Base-by-base conservation (phyloP, 148 eudicot species). In the Gaultheria prostrata region DNA sequence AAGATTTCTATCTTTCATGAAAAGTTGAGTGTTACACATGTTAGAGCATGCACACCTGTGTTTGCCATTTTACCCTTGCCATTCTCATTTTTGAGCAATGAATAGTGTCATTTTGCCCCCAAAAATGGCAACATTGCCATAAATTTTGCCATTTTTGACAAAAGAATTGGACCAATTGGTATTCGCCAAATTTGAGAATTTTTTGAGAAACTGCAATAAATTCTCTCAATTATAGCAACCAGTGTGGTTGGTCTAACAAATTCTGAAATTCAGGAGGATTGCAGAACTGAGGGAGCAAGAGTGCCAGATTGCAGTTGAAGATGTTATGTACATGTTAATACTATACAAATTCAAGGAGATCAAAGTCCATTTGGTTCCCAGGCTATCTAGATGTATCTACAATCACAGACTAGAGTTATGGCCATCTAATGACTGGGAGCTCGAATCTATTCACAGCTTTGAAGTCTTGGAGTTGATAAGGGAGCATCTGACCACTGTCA, bases 331-430 rank as follows among this genome's bases (percentile, higher is more conserved):
- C 83, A 86, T 89, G 91, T 84, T 92, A 51, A 89, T 97, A 80
- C 78, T 85, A 14, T 85, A 88, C 88, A 93, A 86, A 28, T 97
- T 97, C 78, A 88, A 90, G 1, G 90, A 91, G 80, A 91, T 93
- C 49, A 74, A 87, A 85, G 97, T 94, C 32, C 94, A 90, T 76
- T 79, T 94, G 72, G 84, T 92, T 74, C 96, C 98, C 13, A 87
- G 89, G 87, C 97, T 93, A 79, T 91, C 92, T 49, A 88, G 86
- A 89, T 94, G 95, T 87, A 83, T 92, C 32, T 93, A 88, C 82
- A 92, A 92, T 65, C 86, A 89, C 71, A 87, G 98, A 83, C 90
- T 97, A 48, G 99, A 97, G 89, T 90, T 94, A 81, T 83, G 86
- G 65, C 98, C 96, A 33, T 90, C 91, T 7, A 92, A 89, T 85